Evolutionary conservation across 495 filamentous ascomycete genomes (phyloP), one percentile per base, ranked within the genome.

Genomic region (Aspergillus saccharolyticus): DNA sequence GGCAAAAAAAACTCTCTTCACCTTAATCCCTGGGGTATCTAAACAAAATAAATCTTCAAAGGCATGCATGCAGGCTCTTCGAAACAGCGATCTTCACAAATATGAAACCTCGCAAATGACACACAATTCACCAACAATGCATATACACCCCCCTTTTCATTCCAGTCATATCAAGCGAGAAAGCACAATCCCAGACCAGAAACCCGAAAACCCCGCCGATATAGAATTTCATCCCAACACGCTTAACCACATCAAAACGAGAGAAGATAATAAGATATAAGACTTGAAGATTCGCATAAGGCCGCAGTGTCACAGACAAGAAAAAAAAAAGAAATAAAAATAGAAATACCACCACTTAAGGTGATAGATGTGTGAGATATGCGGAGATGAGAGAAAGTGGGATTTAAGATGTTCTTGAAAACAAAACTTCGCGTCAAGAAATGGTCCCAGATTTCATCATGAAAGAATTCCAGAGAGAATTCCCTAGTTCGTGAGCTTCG

Each of bases 401-500:
- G 14, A 9, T 39, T 39, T 12, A 39, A 39, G 7, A 12, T 2
- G 33, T 39, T 12, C 6, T 39, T 12, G 33, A 5, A 5, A 12
- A 12, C 4, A 12, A 15, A 10, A 10, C 33, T 2, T 39, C 33
- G 12, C 33, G 25, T 12, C 12, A 15, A 39, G 33, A 12, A 5
- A 10, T 15, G 12, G 10, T 39, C 14, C 33, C 12, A 28, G 33
- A 8, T 12, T 39, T 39, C 4, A 15, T 8, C 33, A 12, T 6
- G 2, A 15, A 6, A 12, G 12, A 39, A 9, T 47, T 7, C 18
- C 20, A 52, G 33, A 25, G 58, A 14, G 19, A 28, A 28, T 18
- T n/a, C 24, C 12, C 39, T 64, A 72, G 21, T 56, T 63, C 8
- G 85, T 85, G 59, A 91, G 66, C 56, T 89, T 89, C 49, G 88